Evolutionary conservation across 1,284 basidiomycete species (phyloP), one percentile per base, ranked within the genome.

Genomic region (Rhizoctonia solani): DNA sequence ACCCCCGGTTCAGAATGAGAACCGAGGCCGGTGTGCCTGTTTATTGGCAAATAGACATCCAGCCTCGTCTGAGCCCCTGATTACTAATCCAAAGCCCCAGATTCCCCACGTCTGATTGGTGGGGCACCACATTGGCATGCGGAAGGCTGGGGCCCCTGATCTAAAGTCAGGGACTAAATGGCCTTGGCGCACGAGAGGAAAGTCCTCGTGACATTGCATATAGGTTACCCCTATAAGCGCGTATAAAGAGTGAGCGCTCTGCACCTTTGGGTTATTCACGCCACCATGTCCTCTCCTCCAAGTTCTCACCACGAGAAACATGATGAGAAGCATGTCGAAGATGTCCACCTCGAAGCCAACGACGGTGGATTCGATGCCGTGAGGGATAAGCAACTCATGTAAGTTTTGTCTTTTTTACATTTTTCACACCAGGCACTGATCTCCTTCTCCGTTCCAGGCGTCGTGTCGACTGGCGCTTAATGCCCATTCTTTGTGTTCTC

Each of bases 401-500:
- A 21, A 63, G 58, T 63, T n/a, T 55, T 4, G 8, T 5, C n/a
- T n/a, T 34, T 6, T 5, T 25, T 5, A n/a, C 0, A 9, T 19
- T 9, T 21, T 21, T 11, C 44, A 14, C 13, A 46, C 44, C 21
- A 9, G 44, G n/a, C n/a, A n/a, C n/a, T n/a, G n/a, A n/a, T n/a
- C n/a, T n/a, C n/a, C n/a, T n/a, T n/a, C n/a, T n/a, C n/a, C n/a
- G n/a, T n/a, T 23, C 8, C 25, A 69, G 68, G 32, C 41, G 54
- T n/a, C 66, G 54, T 4, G 69, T 79, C 67, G 77, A 78, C 69
- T 66, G 61, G 13, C 72, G 76, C 6, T 72, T 79, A 32, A 68
- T 79, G 13, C 76, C 75, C 55, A 76, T 76, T 47, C 73, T 78
- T 25, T 74, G 74, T 19, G 74, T 72, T 8, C 72, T 77, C 27